Percentiles rank a stretch among this genome's conserved stretches.
phyloP scores from a whole-genome alignment of 345 rosid genomes.

The Euphorbia lathyris region DNA sequence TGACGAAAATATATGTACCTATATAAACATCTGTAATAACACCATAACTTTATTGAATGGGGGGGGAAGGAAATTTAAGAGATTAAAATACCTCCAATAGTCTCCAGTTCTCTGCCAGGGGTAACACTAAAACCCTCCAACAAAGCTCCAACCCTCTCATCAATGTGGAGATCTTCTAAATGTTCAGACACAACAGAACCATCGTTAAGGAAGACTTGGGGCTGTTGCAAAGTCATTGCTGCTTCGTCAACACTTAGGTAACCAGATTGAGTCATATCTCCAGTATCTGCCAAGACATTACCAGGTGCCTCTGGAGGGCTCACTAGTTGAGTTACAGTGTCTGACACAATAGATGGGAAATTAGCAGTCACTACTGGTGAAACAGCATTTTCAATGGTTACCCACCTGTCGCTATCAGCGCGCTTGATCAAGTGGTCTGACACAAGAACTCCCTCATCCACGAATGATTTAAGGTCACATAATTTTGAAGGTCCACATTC shows the following conservation, averaged over 20 bases:
- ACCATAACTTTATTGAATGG: background rate
- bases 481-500: conserved; percentile 87
- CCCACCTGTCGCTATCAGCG: conserved; percentile 83
- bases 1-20: background rate
- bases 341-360: conserved; percentile 62
- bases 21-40: background rate
- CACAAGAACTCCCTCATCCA: conserved; percentile 73
- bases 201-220: conserved; percentile 19
- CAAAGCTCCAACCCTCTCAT: conserved; percentile 66
- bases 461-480: conserved; percentile 69
- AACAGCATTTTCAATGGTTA: conserved; percentile 92
- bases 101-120: conserved; percentile 83
- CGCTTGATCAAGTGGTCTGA: conserved; percentile 94
- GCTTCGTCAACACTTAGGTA: conserved; percentile 34
- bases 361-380: conserved; percentile 61
- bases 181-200: conserved; percentile 31
- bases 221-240: conserved; percentile 11
- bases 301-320: conserved; percentile 98
- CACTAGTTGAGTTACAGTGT: conserved; percentile 64
- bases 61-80: conserved; percentile 6
- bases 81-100: conserved; percentile 58
- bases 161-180: conserved; percentile 58
- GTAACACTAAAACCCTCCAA: conserved; percentile 59
- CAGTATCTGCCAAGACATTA: conserved; percentile 64
- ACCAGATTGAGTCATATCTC: conserved; percentile 42